Conservation (phyloP, 371 early-diverging fungal genomes). For the Mortierella sp. region DNA sequence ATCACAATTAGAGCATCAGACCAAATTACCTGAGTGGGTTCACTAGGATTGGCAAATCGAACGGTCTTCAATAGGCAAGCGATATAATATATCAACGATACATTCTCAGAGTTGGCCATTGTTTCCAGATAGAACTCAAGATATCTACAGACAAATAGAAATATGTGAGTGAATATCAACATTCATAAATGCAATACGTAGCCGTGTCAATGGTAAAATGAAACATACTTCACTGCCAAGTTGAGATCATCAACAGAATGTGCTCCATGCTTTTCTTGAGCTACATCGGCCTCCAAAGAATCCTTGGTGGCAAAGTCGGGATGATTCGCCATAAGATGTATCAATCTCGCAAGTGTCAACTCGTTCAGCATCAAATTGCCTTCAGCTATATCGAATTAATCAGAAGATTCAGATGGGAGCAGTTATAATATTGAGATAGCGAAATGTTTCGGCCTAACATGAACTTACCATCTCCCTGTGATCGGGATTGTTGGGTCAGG, state of each 20-base stretch:
- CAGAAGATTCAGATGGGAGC: not conserved
- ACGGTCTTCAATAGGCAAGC: conserved; percentile 85
- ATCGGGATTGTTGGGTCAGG: conserved; percentile 61
- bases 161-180: not conserved
- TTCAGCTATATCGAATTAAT: conserved; percentile 9
- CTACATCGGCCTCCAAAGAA: conserved; percentile 4
- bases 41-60: conserved; percentile 65
- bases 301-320: conserved; percentile 83
- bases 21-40: conserved; percentile 65
- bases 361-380: conserved; percentile 68
- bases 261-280: not conserved
- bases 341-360: conserved; percentile 72
- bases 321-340: conserved; percentile 91
- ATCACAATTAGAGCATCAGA: not conserved
- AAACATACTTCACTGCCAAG: conserved; percentile 64
- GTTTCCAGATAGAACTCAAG: conserved; percentile 87
- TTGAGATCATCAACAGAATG: conserved; percentile 66
- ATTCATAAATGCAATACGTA: not conserved
- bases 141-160: conserved; percentile 63
- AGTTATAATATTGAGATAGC: not conserved
- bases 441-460: not conserved
- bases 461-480: conserved; percentile 55
- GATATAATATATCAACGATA: conserved; percentile 83
- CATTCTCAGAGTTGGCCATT: conserved; percentile 85
- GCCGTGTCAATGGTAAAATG: not conserved